Percentiles rank a stretch among this genome's conserved stretches.
These are phyloP conservation scores for Auriscalpium vulgare DNA, from an alignment of 768 basidiomycete species.

Conservation along the genomic window DNA sequence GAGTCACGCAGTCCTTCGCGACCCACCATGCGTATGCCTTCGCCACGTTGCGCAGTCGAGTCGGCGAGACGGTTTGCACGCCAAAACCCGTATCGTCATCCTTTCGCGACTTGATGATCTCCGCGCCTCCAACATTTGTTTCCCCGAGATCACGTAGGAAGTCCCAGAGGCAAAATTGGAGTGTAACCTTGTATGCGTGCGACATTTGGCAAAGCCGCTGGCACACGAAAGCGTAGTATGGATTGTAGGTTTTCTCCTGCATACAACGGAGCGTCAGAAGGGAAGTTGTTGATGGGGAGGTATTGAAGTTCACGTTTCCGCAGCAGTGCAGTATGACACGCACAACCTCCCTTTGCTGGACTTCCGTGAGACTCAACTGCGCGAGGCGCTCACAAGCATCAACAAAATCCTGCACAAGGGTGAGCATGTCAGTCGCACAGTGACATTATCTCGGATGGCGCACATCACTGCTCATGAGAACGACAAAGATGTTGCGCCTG, in stretches of 20 bases:
- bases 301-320: conserved; percentile 50
- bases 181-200: conserved; percentile 83
- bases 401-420: conserved; percentile 66
- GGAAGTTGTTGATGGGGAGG: conserved; percentile 14
- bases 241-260: conserved; percentile 89
- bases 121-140: conserved; percentile 68
- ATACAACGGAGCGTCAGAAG: conserved; percentile 1
- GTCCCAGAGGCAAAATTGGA: conserved; percentile 96
- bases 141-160: conserved; percentile 90
- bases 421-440: no score
- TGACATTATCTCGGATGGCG: conserved; percentile 18
- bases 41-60: conserved; percentile 65
- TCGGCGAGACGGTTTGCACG: conserved; percentile 46
- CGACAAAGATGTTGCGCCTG: conserved; percentile 82
- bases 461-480: conserved; percentile 94
- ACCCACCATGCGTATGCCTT: conserved; percentile 91
- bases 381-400: conserved; percentile 89
- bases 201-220: conserved; percentile 73
- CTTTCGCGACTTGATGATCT: conserved; percentile 54
- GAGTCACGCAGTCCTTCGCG: conserved; percentile 67
- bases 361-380: conserved; percentile 75
- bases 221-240: conserved; percentile 87
- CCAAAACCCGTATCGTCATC: conserved; percentile 41
- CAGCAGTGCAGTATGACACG: conserved; percentile 89
- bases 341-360: conserved; percentile 93